Conservation (phyloP, 768 basidiomycete genomes). For the Lyophyllum shimeji region DNA sequence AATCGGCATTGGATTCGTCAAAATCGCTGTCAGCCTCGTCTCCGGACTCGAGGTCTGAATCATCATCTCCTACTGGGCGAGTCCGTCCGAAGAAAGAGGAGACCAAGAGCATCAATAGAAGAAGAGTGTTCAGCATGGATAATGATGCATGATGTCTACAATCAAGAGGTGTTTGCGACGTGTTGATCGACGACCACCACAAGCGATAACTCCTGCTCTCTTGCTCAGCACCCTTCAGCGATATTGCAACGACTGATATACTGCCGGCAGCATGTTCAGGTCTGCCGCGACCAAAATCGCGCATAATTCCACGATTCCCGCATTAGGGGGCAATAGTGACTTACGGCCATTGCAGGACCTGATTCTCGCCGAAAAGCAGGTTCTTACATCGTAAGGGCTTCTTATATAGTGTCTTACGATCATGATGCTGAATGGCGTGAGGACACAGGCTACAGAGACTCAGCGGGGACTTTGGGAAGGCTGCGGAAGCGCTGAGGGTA, state of each 20-base stretch:
- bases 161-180: background rate
- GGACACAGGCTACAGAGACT: conserved; percentile 60
- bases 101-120: background rate
- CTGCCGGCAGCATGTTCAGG: conserved; percentile 61
- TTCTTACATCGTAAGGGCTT: conserved; percentile 69
- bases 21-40: background rate
- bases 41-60: background rate
- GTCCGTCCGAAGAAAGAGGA: background rate
- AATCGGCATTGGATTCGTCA: background rate
- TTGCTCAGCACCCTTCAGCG: background rate
- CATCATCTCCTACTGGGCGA: background rate
- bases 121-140: background rate
- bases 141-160: background rate
- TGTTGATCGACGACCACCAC: background rate
- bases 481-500: conserved; percentile 66
- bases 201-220: background rate
- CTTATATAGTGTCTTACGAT: conserved; percentile 9
- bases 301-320: conserved; percentile 82
- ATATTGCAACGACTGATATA: background rate
- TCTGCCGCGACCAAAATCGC: conserved; percentile 80
- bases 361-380: conserved; percentile 85
- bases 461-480: conserved; percentile 61
- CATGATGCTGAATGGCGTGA: background rate
- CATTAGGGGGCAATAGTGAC: conserved; percentile 71
- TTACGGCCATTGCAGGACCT: conserved; percentile 82